A percentile compares a stretch with the other conserved stretches of the same genome.
phyloP scores from a whole-genome alignment of 2,329 filamentous ascomycete species.

The Penicillium psychrosexuale region DNA sequence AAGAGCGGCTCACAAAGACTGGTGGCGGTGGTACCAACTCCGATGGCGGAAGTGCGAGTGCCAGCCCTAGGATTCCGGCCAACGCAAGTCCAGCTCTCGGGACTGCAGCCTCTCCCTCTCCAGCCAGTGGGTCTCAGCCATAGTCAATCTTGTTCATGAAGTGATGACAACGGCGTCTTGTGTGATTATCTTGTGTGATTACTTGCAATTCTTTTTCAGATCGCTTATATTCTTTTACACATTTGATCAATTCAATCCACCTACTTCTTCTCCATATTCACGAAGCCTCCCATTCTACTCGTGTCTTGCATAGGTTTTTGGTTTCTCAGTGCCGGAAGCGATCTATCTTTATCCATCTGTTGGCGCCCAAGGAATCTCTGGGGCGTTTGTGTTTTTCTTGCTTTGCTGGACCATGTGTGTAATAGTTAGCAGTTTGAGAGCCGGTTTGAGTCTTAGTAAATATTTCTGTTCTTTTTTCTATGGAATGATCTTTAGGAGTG shows the following conservation, averaged over 20 bases:
- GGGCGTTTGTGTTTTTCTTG: slow-evolving; percentile 4
- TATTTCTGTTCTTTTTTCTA: neutral
- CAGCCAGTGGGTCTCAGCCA: slow-evolving; percentile 13
- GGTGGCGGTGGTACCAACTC: slow-evolving; percentile 7
- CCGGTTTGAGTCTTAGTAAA: neutral
- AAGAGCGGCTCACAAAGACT: slow-evolving; percentile 45
- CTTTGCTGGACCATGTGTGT: slow-evolving; percentile 2
- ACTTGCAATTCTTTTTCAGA: slow-evolving; percentile 11
- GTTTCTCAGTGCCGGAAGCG: slow-evolving; percentile 13
- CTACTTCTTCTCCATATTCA: neutral
- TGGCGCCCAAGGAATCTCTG: slow-evolving; percentile 4
- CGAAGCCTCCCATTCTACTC: slow-evolving; percentile 4
- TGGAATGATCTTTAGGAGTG: neutral
- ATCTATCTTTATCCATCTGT: slow-evolving; percentile 11
- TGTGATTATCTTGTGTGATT: slow-evolving; percentile 14
- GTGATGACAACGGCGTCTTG: slow-evolving; percentile 18
- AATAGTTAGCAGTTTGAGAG: slow-evolving; percentile 3
- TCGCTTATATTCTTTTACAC: slow-evolving; percentile 15
- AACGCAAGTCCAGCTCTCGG: slow-evolving; percentile 19
- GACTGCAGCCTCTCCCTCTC: slow-evolving; percentile 7
- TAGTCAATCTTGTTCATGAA: slow-evolving; percentile 18
- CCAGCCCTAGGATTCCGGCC: slow-evolving; percentile 12
- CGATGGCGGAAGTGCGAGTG: slow-evolving; percentile 12
- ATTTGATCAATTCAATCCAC: slow-evolving; percentile 7
- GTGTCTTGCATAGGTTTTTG: slow-evolving; percentile 18